Percentiles rank a stretch among this genome's conserved stretches.
Conservation (phyloP, 768 basidiomycete species). For the Russula ochroleuca region DNA sequence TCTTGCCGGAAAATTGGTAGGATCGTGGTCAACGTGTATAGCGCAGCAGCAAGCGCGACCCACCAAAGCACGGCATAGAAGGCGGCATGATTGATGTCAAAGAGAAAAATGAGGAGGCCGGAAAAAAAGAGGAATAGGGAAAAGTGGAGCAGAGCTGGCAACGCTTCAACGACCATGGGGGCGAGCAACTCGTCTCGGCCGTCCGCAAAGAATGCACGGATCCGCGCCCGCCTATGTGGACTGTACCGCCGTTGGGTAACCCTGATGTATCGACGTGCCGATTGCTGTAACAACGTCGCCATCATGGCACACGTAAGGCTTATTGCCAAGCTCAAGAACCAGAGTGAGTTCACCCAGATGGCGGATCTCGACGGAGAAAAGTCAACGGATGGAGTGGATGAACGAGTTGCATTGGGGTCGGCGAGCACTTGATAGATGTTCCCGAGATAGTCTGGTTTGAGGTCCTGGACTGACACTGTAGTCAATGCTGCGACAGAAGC, state of each 20-base stretch:
- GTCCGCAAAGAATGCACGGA: background rate
- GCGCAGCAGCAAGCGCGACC: background rate
- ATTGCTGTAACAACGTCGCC: background rate
- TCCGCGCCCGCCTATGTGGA: background rate
- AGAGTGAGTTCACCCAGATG: background rate
- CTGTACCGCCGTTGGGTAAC: background rate
- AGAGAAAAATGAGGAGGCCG: background rate
- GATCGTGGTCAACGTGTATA: background rate
- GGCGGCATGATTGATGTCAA: background rate
- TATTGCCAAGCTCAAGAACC: background rate
- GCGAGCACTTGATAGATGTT: background rate
- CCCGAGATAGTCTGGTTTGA: background rate
- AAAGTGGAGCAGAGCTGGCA: background rate
- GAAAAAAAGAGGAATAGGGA: background rate
- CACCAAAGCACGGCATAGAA: background rate
- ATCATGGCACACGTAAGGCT: background rate
- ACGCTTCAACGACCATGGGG: background rate
- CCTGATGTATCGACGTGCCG: background rate
- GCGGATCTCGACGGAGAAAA: background rate
- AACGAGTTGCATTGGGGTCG: background rate
- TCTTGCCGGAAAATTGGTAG: background rate
- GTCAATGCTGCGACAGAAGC: background rate
- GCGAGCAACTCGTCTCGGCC: background rate
- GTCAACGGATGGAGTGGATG: background rate
- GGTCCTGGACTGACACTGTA: background rate